These are phyloP conservation scores for Pythium folliculosum DNA, from an alignment of 352 stramenopile genomes.

Conservation along the genomic window DNA sequence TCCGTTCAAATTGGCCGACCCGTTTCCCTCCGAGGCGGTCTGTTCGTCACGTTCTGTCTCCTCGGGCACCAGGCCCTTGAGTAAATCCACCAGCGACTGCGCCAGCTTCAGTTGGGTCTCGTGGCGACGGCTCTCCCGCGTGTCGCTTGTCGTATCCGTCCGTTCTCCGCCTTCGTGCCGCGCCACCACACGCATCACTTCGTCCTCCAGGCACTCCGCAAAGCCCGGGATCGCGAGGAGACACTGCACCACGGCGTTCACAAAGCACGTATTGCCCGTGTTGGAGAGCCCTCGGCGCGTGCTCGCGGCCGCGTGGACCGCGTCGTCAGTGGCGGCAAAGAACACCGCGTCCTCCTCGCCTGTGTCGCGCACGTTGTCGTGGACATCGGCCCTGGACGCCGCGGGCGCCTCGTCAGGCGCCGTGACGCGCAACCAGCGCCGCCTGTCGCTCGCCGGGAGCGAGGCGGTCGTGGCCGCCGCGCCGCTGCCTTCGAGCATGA, in stretches of 20 bases:
- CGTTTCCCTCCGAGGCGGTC: neutral
- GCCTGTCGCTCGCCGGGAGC: neutral
- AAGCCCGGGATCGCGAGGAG: constrained; percentile 51
- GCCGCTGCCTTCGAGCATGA: constrained; percentile 17
- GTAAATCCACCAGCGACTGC: constrained; percentile 20
- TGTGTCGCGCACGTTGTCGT: neutral
- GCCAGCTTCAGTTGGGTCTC: constrained; percentile 36
- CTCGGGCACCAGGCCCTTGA: constrained; percentile 22
- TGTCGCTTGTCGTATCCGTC: neutral
- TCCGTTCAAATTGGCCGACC: neutral
- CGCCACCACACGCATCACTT: constrained; percentile 17
- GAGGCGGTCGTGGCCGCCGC: neutral
- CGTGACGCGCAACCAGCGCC: constrained; percentile 5
- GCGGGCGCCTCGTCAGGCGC: neutral
- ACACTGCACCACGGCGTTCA: constrained; percentile 77
- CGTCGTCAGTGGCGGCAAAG: neutral
- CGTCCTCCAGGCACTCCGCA: constrained; percentile 27
- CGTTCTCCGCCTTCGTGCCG: neutral
- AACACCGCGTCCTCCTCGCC: constrained; percentile 10
- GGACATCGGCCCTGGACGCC: neutral
- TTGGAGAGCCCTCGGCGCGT: constrained; percentile 54
- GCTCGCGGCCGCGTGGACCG: neutral
- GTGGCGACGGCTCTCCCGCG: constrained; percentile 21
- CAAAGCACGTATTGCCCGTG: constrained; percentile 75
- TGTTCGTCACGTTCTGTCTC: neutral